Evolutionary conservation across 495 filamentous ascomycete species (phyloP), one percentile per base, ranked within the genome.

Genomic region (Amorphotheca resinae): DNA sequence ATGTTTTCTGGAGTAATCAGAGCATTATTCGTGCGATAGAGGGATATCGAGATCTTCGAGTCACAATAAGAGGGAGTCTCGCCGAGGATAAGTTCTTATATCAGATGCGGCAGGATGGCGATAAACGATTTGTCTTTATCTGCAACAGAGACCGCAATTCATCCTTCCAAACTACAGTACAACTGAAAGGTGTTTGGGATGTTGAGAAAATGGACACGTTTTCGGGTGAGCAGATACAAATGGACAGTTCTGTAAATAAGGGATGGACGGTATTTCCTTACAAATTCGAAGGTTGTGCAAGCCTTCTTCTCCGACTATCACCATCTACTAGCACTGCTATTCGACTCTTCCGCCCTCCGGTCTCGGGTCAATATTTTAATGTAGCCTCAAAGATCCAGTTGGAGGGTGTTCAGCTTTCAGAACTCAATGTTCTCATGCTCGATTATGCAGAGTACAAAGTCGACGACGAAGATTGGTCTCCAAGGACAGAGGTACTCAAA

Each of bases 81-180:
- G 23, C 28, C 9, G 12, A 30, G 2, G 41, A 46, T n/a, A 51
- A 15, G 16, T 35, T 54, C 3, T 33, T 57, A 5, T 50, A 57
- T 44, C 54, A 57, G 32, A 54, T 57, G 39, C 48, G 54, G 1
- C 38, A 57, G 25, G 54, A 57, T 33, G 49, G 40, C 6, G 45
- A 45, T 22, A 37, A 54, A 7, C 42, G 51, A 1, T 57, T 50
- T 33, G 42, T 57, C 1, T 57, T 57, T 26, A 48, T 57, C 22
- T 54, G 51, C 41, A 57, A 57, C 40, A 54, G 38, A 9, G 51
- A 57, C 16, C 45, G 54, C 15, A 37, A 46, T 23, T 12, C 17
- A 4, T 20, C 51, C 1, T 16, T 41, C 20, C 37, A 50, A 4
- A 41, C 48, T 9, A 38, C 12, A 0, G 26, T 57, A 2, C n/a